A percentile compares a stretch with the other conserved stretches of the same genome.
phyloP scores from a whole-genome alignment of 2,329 filamentous ascomycete species.

The Colletotrichum cereale region DNA sequence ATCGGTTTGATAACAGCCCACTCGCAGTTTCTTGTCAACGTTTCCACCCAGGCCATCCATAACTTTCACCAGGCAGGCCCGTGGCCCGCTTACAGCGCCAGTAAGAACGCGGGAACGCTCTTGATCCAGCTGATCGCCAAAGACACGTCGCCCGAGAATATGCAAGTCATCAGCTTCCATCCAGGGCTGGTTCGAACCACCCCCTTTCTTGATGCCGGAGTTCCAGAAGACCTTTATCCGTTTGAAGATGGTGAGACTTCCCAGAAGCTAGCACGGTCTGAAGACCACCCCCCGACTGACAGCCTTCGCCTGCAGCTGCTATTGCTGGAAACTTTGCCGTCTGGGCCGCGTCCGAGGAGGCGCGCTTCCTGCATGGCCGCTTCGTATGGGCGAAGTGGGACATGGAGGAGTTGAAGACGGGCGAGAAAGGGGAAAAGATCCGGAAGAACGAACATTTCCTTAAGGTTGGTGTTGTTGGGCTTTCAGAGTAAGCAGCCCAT shows the following conservation, averaged over 20 bases:
- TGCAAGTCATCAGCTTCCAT: conserved; percentile 57
- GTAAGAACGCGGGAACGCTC: conserved; percentile 53
- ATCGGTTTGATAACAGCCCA: neutral
- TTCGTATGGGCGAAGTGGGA: conserved; percentile 58
- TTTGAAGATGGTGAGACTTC: conserved; percentile 47
- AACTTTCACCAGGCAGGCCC: conserved; percentile 42
- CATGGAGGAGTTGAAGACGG: conserved; percentile 51
- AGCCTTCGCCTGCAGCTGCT: neutral
- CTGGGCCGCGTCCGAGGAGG: conserved; percentile 55
- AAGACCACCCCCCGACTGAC: neutral
- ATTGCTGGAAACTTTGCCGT: conserved; percentile 48
- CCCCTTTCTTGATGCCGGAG: conserved; percentile 42
- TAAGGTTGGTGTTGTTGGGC: conserved; percentile 28
- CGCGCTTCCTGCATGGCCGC: conserved; percentile 54
- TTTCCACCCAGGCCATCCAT: conserved; percentile 49
- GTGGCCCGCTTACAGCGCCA: conserved; percentile 50
- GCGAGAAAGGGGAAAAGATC: conserved; percentile 34
- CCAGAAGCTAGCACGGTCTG: neutral
- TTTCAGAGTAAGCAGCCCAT: neutral
- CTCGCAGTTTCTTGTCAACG: conserved; percentile 48
- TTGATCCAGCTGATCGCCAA: conserved; percentile 54
- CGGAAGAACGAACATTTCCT: conserved; percentile 41
- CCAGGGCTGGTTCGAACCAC: conserved; percentile 55
- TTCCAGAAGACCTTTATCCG: conserved; percentile 41
- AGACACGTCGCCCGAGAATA: conserved; percentile 47